Percentiles rank a stretch among this genome's conserved stretches.
phyloP scores from a whole-genome alignment of 208 protist genomes.

The Wallacemonas collosoma region DNA sequence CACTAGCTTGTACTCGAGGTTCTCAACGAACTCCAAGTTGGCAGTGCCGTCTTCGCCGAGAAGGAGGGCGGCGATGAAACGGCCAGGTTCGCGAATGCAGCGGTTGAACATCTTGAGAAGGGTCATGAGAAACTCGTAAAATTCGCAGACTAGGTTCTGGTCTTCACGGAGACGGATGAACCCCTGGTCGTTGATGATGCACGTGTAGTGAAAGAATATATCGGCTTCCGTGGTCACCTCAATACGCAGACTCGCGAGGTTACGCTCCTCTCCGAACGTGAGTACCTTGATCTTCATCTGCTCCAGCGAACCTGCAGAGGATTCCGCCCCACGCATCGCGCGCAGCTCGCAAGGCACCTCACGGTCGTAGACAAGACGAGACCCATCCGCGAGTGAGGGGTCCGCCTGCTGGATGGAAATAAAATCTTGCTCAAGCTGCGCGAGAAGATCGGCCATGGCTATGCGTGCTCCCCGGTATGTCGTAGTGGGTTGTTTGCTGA shows the following conservation, averaged over 20 bases:
- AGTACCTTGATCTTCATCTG: conserved; percentile 92
- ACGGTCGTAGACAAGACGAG: conserved; percentile 88
- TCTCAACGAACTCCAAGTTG: conserved; percentile 94
- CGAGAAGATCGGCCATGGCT: conserved; percentile 74
- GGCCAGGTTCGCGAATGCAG: conserved; percentile 88
- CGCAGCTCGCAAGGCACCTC: conserved; percentile 93
- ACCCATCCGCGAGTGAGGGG: conserved; percentile 89
- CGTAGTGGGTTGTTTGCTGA: too few relatives aligned
- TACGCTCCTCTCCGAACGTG: conserved; percentile 84
- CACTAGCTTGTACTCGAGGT: conserved; percentile 95
- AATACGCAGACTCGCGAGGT: conserved; percentile 65
- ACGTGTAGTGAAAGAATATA: conserved; percentile 95
- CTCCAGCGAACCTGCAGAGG: conserved; percentile 85
- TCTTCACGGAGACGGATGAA: conserved; percentile 85
- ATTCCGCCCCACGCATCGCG: conserved; percentile 61
- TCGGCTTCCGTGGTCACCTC: conserved; percentile 92
- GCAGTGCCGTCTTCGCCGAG: conserved; percentile 82
- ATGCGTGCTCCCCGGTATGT: neutral
- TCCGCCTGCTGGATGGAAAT: conserved; percentile 91
- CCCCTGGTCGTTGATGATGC: conserved; percentile 85
- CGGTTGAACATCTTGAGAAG: conserved; percentile 94
- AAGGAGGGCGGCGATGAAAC: conserved; percentile 88
- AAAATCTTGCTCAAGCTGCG: conserved; percentile 91
- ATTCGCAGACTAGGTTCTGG: conserved; percentile 94
- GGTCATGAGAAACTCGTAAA: conserved; percentile 91